These are phyloP conservation scores for Akanthomyces muscarius DNA, from an alignment of 2,329 filamentous ascomycete species.

Conservation along the genomic window DNA sequence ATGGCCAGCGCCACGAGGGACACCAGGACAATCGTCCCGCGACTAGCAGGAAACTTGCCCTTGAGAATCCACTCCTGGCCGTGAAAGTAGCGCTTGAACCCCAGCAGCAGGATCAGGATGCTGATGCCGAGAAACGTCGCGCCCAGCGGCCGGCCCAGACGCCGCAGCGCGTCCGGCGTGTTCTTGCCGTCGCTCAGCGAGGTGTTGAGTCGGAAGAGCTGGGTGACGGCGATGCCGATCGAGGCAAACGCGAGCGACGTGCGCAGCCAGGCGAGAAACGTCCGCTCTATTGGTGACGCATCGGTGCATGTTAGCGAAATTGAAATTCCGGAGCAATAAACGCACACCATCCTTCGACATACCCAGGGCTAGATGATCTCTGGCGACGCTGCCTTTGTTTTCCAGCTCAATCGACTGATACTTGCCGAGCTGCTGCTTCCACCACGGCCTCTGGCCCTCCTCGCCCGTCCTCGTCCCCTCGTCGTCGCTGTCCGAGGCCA, in stretches of 20 bases:
- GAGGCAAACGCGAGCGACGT: constrained; percentile 78
- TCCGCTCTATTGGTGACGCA: constrained; percentile 56
- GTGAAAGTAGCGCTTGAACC: constrained; percentile 75
- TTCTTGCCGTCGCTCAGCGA: constrained; percentile 42
- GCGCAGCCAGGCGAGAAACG: constrained; percentile 80
- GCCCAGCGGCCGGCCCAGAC: constrained; percentile 69
- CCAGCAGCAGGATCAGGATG: constrained; percentile 69
- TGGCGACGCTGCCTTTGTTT: constrained; percentile 79
- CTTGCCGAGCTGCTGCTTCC: constrained; percentile 43
- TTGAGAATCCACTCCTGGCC: constrained; percentile 74
- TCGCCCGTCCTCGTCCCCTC: constrained; percentile 19
- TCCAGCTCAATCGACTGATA: constrained; percentile 69
- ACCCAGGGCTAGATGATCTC: constrained; percentile 80
- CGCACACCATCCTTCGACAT: constrained; percentile 21
- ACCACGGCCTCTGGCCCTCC: constrained; percentile 41
- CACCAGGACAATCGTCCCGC: constrained; percentile 70
- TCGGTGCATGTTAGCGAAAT: not conserved
- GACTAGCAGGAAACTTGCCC: constrained; percentile 75
- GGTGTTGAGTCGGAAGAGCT: constrained; percentile 79
- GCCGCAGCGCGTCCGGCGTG: constrained; percentile 45
- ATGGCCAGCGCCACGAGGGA: constrained; percentile 60
- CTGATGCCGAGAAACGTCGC: constrained; percentile 72
- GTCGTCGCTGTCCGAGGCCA: constrained; percentile 23
- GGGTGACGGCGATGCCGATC: constrained; percentile 79
- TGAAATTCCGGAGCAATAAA: not conserved